phyloP scores from a whole-genome alignment of 83 land plant genomes.

The Diphasiastrum complanatum region DNA sequence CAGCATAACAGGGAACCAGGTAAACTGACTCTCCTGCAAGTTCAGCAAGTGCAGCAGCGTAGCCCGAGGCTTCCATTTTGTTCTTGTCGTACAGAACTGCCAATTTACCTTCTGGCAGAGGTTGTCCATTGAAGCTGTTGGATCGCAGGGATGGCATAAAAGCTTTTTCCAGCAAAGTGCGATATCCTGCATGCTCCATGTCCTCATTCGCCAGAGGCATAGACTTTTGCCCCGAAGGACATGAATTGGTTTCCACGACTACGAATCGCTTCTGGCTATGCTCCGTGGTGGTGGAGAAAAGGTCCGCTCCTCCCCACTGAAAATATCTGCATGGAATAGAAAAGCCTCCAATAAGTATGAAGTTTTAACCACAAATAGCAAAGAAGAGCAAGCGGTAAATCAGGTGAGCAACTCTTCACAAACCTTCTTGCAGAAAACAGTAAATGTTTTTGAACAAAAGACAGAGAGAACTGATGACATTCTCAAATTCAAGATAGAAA shows the following conservation, averaged over 20 bases:
- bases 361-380: too few species aligned
- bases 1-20: slow-evolving; percentile 32
- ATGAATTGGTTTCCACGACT: slow-evolving; percentile 40
- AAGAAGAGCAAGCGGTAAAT: too few species aligned
- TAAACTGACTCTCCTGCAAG: slow-evolving; percentile 24
- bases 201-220: slow-evolving; percentile 39
- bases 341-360: too few species aligned
- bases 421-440: too few species aligned
- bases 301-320: slow-evolving; percentile 41
- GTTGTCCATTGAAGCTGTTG: slow-evolving; percentile 22
- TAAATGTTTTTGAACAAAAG: too few species aligned
- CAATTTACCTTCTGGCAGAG: slow-evolving; percentile 27
- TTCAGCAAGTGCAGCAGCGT: slow-evolving; percentile 36
- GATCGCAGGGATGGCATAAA: slow-evolving; percentile 24
- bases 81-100: slow-evolving; percentile 41
- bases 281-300: slow-evolving; percentile 29
- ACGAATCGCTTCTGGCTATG: slow-evolving; percentile 29
- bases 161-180: slow-evolving; percentile 29
- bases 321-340: too few species aligned
- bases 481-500: too few species aligned
- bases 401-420: too few species aligned
- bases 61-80: slow-evolving; percentile 39
- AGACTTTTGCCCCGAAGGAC: slow-evolving; percentile 33
- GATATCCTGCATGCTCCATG: slow-evolving; percentile 32
- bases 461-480: too few species aligned